Evolutionary conservation across 345 rosid genomes (phyloP), one percentile per base, ranked within the genome.

Genomic region (Viola odorata): DNA sequence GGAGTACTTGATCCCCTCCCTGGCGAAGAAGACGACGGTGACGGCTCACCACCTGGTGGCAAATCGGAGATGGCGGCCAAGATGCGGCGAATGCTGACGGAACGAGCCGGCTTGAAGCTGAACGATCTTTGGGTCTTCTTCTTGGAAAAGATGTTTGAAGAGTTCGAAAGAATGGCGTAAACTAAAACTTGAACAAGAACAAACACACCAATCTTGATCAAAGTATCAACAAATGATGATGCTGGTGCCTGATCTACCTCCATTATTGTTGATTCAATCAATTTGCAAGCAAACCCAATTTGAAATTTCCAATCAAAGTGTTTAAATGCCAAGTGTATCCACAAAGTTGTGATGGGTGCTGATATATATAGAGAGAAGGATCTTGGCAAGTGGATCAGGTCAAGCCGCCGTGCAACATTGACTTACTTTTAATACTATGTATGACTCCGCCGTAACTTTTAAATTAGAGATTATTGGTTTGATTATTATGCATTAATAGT

Each of bases 71-170:
- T 41, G 58, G 44, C 62, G 0, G 78, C 85, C 8, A 82, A 57
- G 38, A 78, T 68, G 55, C 83, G 58, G 39, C 77, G 73, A 60
- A 82, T 77, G 69, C 83, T 84, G 9, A 69, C 54, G 4, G 89
- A 84, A 39, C 83, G 80, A 53, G 82, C 83, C 3, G 75, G 69
- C 54, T 57, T 77, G 84, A 82, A 84, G 68, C 80, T 70, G 16
- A 70, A 60, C 0, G 86, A 69, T 6, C n/a, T 9, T 37, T 74
- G 66, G 53, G 17, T 72, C 69, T 60, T 77, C 58, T 76, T 69
- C 65, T 64, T 58, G 64, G 81, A 76, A 79, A 80, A 84, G 53
- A 80, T 48, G 16, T 74, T 60, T 4, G 89, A 82, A 49, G 78
- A 84, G 0, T 70, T 82, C 16, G 80, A 55, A 50, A 82, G 80